Percentiles rank a stretch among this genome's conserved stretches.
Conservation (phyloP, 2,329 filamentous ascomycete genomes). For the Alternaria triticimaculans region DNA sequence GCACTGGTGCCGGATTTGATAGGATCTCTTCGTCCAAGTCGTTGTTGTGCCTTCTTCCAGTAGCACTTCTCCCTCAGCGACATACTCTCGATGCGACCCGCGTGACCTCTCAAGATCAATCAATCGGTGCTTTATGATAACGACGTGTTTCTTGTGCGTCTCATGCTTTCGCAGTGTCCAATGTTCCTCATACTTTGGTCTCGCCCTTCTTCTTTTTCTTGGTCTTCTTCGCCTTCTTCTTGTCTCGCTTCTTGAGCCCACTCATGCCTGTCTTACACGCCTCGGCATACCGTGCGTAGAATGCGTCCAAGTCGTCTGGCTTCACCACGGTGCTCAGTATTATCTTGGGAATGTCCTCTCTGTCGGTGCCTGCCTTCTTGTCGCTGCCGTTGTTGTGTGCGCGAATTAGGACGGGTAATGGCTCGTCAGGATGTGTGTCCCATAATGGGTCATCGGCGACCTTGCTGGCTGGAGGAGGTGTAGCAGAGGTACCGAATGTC, state of each 20-base stretch:
- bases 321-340: constrained; percentile 86
- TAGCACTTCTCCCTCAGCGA: not conserved
- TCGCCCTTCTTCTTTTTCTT: constrained; percentile 69
- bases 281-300: constrained; percentile 87
- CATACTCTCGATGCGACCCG: not conserved
- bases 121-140: not conserved
- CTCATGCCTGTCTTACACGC: constrained; percentile 89
- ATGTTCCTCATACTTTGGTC: constrained; percentile 25
- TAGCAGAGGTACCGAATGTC: constrained; percentile 52
- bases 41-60: not conserved
- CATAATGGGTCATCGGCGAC: constrained; percentile 61
- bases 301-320: constrained; percentile 75
- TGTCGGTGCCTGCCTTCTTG: constrained; percentile 52
- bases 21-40: not conserved
- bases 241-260: constrained; percentile 88
- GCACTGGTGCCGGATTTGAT: not conserved
- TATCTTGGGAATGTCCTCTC: constrained; percentile 62
- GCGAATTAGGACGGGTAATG: constrained; percentile 78
- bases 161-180: not conserved
- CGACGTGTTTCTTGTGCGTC: not conserved
- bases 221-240: constrained; percentile 82
- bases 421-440: constrained; percentile 65
- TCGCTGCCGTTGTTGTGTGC: constrained; percentile 77
- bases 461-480: constrained; percentile 44
- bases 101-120: not conserved